Evolutionary conservation across 306 rosid species (phyloP).

Genomic region (Glycine latifolia): DNA sequence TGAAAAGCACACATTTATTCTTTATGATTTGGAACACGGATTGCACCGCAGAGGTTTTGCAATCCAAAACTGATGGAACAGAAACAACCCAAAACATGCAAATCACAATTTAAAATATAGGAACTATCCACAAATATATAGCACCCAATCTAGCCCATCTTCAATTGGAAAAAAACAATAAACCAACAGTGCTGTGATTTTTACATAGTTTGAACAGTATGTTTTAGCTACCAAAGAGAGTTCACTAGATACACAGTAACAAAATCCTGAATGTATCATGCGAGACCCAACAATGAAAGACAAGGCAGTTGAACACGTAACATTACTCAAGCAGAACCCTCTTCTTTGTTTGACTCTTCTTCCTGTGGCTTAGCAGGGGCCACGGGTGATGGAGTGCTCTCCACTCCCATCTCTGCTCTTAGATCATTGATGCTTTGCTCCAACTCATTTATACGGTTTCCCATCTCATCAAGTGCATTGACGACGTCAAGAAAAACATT

Average conservation of each 20-base stretch:
- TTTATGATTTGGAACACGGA: too few species aligned
- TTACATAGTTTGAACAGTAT: neutral
- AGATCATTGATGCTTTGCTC: constrained; percentile 82
- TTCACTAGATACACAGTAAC: neutral
- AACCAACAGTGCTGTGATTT: neutral
- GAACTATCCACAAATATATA: neutral
- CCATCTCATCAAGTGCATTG: constrained; percentile 88
- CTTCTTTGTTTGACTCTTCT: constrained; percentile 62
- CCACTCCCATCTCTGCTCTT: constrained; percentile 82
- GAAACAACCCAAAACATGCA: too few species aligned
- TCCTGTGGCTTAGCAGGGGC: constrained; percentile 55
- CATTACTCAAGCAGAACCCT: constrained; percentile 57
- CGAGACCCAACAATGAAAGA: constrained; percentile 2
- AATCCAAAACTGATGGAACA: too few species aligned
- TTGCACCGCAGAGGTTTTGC: too few species aligned
- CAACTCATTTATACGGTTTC: constrained; percentile 82
- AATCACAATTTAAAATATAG: neutral
- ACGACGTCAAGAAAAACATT: constrained; percentile 61
- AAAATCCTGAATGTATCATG: constrained; percentile 40
- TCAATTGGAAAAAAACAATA: constrained; percentile 17
- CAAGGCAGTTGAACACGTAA: constrained; percentile 18
- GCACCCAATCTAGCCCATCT: neutral
- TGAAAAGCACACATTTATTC: too few species aligned
- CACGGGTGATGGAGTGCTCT: constrained; percentile 73
- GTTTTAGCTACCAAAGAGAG: constrained; percentile 42